phyloP scores from a whole-genome alignment of 129 eudicot genomes.

The Ambrosia trifida region DNA sequence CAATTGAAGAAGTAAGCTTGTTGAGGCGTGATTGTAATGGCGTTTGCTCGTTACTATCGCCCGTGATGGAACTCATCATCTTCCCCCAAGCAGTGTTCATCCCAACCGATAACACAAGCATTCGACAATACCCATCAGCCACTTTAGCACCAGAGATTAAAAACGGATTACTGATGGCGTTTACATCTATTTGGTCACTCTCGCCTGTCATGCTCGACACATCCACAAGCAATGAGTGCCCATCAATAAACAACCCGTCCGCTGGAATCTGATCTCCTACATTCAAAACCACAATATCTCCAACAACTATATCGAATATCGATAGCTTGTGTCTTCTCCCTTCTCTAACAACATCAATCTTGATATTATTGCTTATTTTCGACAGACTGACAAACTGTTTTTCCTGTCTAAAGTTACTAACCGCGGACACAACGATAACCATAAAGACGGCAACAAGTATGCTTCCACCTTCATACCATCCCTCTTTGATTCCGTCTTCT shows the following conservation, averaged over 20 bases:
- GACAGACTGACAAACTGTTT: slow-evolving; percentile 73
- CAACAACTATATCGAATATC: slow-evolving; percentile 67
- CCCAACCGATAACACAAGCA: slow-evolving; percentile 76
- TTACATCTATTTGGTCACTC: slow-evolving; percentile 66
- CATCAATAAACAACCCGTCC: slow-evolving; percentile 72
- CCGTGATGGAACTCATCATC: slow-evolving; percentile 78
- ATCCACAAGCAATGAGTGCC: slow-evolving; percentile 70
- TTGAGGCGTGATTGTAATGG: slow-evolving; percentile 73
- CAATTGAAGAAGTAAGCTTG: slow-evolving; percentile 70
- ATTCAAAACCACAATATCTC: slow-evolving; percentile 59
- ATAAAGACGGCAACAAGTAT: slow-evolving; percentile 75
- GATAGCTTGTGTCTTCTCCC: slow-evolving; percentile 71
- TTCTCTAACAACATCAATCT: slow-evolving; percentile 52
- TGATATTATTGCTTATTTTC: slow-evolving; percentile 62
- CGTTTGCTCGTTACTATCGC: slow-evolving; percentile 58
- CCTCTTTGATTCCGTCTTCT: slow-evolving; percentile 58
- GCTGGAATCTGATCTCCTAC: slow-evolving; percentile 85
- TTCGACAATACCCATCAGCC: slow-evolving; percentile 68
- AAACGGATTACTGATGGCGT: slow-evolving; percentile 51
- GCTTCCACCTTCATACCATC: slow-evolving; percentile 93
- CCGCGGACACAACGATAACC: slow-evolving; percentile 61
- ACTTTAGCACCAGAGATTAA: slow-evolving; percentile 78
- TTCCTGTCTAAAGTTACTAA: slow-evolving; percentile 75
- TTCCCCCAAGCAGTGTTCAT: slow-evolving; percentile 78
- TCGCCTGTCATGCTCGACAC: slow-evolving; percentile 92